These are phyloP conservation scores for Crithidia bombi DNA, from an alignment of 208 protist genomes.

Conservation along the genomic window DNA sequence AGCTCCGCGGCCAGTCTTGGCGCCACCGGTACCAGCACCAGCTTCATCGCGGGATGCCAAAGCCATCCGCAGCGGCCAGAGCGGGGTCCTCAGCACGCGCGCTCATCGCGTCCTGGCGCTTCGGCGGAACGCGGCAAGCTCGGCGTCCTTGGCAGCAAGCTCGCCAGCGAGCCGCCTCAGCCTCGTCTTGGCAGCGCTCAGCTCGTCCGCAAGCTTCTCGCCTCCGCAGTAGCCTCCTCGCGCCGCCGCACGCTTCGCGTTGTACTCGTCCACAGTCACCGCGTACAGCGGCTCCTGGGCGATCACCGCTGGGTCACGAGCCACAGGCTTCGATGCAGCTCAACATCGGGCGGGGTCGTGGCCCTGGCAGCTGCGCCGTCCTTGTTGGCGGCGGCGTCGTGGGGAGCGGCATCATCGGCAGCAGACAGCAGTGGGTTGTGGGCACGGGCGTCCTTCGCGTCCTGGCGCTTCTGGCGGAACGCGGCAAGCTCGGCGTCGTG, in stretches of 20 bases:
- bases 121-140: conserved; percentile 12
- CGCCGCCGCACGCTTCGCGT: background rate
- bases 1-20: background rate
- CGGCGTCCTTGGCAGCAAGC: conserved; percentile 20
- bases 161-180: conserved; percentile 8
- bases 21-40: background rate
- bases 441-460: conserved; percentile 8
- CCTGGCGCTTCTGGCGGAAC: conserved; percentile 16
- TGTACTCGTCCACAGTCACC: conserved; percentile 7
- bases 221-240: background rate
- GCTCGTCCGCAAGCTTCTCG: background rate
- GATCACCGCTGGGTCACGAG: conserved; percentile 1
- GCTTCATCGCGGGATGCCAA: background rate
- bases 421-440: conserved; percentile 10
- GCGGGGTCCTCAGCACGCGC: conserved; percentile 3
- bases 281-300: conserved; percentile 8
- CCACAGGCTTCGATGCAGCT: background rate
- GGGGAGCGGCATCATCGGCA: conserved; percentile 9
- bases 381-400: background rate
- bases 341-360: background rate
- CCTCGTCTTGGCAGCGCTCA: background rate
- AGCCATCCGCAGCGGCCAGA: conserved; percentile 14
- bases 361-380: background rate
- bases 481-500: conserved; percentile 14
- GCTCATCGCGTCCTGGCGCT: conserved; percentile 11